Percentiles rank a stretch among this genome's conserved stretches.
Conservation (phyloP, 257 asterid genomes). For the Anisodus tanguticus region DNA sequence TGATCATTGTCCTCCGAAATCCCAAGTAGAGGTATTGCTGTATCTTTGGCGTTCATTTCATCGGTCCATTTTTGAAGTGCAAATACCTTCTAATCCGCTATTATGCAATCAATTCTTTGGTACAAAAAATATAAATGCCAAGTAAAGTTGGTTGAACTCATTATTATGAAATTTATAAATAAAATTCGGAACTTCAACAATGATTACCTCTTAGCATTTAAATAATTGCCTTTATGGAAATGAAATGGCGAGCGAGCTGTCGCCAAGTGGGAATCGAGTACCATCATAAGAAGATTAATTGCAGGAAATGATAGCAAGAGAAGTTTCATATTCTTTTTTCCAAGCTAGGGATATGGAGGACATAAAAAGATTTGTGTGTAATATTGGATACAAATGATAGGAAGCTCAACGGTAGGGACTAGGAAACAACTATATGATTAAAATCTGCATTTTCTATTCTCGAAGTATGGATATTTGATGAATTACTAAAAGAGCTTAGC, state of each 20-base stretch:
- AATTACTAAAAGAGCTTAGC: slow-evolving; percentile 12
- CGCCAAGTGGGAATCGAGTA: not conserved
- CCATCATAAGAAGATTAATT: not conserved
- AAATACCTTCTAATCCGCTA: not conserved
- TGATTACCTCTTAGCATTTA: not conserved
- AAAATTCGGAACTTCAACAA: slow-evolving; percentile 9
- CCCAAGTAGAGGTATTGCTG: slow-evolving; percentile 65
- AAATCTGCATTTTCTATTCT: slow-evolving; percentile 7
- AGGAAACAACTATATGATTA: not conserved
- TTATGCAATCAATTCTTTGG: slow-evolving; percentile 10
- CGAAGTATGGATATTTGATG: not conserved
- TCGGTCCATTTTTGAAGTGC: not conserved
- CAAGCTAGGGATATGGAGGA: not conserved
- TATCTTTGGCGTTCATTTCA: not conserved
- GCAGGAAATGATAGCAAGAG: not conserved
- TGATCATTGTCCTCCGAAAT: slow-evolving; percentile 82
- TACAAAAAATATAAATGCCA: not conserved
- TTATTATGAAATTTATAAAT: not conserved
- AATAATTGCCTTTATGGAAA: not conserved
- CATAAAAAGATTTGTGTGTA: not conserved
- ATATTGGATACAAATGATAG: not conserved
- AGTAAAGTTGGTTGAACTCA: not conserved
- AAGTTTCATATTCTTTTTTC: not conserved
- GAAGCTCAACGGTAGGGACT: not conserved
- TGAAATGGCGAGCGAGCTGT: not conserved